Conservation (phyloP, 176 grass and related monocot species). For the Urochloa ruziziensis region DNA sequence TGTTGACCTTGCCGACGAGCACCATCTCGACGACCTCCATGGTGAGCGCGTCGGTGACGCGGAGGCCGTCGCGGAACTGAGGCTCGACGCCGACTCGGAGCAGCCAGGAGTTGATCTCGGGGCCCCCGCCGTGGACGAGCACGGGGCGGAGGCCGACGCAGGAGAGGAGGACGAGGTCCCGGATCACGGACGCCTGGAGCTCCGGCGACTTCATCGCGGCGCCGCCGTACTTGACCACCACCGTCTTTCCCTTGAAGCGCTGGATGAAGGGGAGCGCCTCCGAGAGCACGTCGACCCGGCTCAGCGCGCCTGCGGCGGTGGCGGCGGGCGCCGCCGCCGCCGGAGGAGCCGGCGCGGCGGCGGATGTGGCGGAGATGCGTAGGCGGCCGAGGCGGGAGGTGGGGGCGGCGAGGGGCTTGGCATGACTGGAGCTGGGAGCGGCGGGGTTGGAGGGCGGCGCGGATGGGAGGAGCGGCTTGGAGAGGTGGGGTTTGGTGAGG, state of each 20-base stretch:
- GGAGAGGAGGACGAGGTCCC: constrained; percentile 67
- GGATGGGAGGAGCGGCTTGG: neutral
- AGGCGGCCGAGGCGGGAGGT: neutral
- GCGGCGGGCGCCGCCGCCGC: neutral
- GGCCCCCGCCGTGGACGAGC: constrained; percentile 66
- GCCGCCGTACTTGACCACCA: constrained; percentile 86
- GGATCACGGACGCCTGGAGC: constrained; percentile 65
- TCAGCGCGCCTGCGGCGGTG: neutral
- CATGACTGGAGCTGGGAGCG: neutral
- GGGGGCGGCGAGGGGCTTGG: neutral
- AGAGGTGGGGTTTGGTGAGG: constrained; percentile 26
- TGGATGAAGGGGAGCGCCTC: constrained; percentile 84
- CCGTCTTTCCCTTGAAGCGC: constrained; percentile 68
- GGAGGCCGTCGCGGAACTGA: constrained; percentile 69
- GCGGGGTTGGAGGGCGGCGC: constrained; percentile 6
- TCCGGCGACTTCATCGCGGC: constrained; percentile 62
- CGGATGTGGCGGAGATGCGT: constrained; percentile 26
- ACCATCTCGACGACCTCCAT: constrained; percentile 85
- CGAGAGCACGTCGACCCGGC: constrained; percentile 58
- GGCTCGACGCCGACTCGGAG: constrained; percentile 50
- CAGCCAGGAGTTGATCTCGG: constrained; percentile 72
- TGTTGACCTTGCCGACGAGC: constrained; percentile 75
- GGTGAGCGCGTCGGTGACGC: constrained; percentile 58
- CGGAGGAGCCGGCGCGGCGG: neutral
- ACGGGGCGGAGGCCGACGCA: constrained; percentile 69